Conservation (phyloP, 257 asterid genomes). For the Nicotiana attenuata region DNA sequence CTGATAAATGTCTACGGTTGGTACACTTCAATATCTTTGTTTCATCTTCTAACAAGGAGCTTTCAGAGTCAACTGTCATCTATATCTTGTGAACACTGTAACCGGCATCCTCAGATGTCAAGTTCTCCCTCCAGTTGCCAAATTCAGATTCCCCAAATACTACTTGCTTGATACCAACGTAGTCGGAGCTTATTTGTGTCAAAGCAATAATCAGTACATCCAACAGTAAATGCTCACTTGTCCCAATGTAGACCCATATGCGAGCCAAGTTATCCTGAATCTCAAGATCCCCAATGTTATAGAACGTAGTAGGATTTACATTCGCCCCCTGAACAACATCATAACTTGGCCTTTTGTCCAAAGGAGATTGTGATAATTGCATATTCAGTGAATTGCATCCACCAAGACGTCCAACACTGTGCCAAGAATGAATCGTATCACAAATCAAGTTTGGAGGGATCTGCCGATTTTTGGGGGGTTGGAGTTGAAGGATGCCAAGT, state of each 20-base stretch:
- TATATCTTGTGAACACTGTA: conserved; percentile 75
- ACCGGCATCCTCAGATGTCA: conserved; percentile 75
- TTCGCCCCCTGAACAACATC: conserved; percentile 88
- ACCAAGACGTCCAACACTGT: conserved; percentile 92
- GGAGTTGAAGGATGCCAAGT: too few relatives aligned
- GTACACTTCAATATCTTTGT: not conserved
- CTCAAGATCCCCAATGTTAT: conserved; percentile 94
- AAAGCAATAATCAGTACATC: conserved; percentile 82
- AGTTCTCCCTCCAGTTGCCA: conserved; percentile 74
- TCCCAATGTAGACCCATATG: conserved; percentile 91
- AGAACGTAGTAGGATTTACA: conserved; percentile 72
- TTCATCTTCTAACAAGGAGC: not conserved
- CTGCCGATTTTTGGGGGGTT: too few relatives aligned
- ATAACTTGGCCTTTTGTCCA: conserved; percentile 74
- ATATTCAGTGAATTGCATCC: conserved; percentile 96
- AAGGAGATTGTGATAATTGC: conserved; percentile 80
- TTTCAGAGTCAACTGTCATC: conserved; percentile 18
- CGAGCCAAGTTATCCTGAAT: conserved; percentile 89
- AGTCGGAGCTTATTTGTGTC: conserved; percentile 79
- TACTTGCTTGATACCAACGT: conserved; percentile 82
- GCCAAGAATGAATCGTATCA: conserved; percentile 88
- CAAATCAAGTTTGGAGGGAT: too few relatives aligned
- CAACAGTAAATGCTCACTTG: conserved; percentile 70
- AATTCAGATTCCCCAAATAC: conserved; percentile 80
- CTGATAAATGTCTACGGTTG: too few relatives aligned